Base-by-base conservation (phyloP, 1,284 basidiomycete species). In the Boletus calvinii region DNA sequence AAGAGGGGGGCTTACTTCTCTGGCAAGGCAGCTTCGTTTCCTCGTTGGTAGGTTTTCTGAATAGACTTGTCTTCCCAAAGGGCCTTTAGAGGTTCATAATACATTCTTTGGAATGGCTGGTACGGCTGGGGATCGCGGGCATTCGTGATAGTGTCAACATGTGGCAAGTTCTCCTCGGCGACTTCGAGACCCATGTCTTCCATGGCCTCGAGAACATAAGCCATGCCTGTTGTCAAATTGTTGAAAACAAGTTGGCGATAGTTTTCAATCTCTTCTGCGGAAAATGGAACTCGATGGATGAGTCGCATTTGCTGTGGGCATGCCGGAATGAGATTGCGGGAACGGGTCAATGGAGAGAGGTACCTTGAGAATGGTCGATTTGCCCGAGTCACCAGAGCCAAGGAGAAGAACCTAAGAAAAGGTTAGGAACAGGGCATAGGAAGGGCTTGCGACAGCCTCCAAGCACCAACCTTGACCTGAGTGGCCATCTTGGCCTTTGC, bases 351-450 rank as follows among this genome's bases (percentile, higher is more conserved):
- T 42, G 62, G 29, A 42, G 24, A n/a, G 17, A 60, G 74, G 37
- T 52, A 87, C 88, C 77, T 94, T 94, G 67, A 94, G 80, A 60
- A 94, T 79, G 5, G 94, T 97, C 11, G 90, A 93, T 72, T 98
- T 98, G 40, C 94, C 94, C 30, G 88, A 92, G 66, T 96, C 94
- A 34, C 94, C 94, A 39, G 94, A 94, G 34, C 94, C 94, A 29
- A 97, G 79, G 22, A 98, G 77, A 48, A 97, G 77, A n/a, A 90
- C 87, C 87, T 89, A 58, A 18, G 34, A 26, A 26, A 22, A 48
- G 55, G 50, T 60, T 48, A 62, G 32, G 34, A 49, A 52, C 22
- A 42, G 18, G 10, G 35, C 0, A 12, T 10, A 6, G 43, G 0
- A 5, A 15, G 18, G 29, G 13, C 10, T 4, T 12, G 29, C 4